Evolutionary conservation across 2,329 filamentous ascomycete species (phyloP), one percentile per base, ranked within the genome.

Genomic region (Madurella fahalii): DNA sequence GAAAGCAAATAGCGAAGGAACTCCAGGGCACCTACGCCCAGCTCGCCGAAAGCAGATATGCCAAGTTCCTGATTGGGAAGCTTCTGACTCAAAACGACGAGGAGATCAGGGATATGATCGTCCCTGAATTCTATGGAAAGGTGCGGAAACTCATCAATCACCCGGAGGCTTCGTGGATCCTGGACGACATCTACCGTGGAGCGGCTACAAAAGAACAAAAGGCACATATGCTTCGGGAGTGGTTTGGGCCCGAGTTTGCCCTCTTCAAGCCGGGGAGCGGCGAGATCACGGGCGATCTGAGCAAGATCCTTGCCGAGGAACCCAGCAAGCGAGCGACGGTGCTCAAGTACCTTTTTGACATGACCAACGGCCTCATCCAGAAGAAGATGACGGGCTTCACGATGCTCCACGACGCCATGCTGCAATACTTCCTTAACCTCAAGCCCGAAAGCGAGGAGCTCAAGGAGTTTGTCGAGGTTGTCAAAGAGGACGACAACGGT

Each of bases 311-410:
- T 39, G 81, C 84, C 57, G 78, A 83, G 49, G 82, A 86, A 48
- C 90, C 93, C 1, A 90, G 91, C 74, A 97, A 97, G 79, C 83
- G 90, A 58, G 83, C 82, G 13, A 84, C 90, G 0, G 92, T 96
- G 61, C 89, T 97, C 85, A 87, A 87, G 68, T 88, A 89, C 67
- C 77, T 97, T 52, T 81, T 86, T 61, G 87, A 90, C 62, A 82
- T 96, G 74, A 94, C 95, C 77, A 96, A 96, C 72, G 84, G 87
- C 58, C 81, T 99, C 41, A 82, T 97, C 46, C 92, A 99, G 73
- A 99, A 99, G 82, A 94, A 94, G 74, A 86, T 94, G 74, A 95
- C 90, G 1, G 93, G 90, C 9, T 97, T 99, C 73, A 97, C 93
- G 2, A 95, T 99, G 81, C 82, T 99, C 17, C 95, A 99, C 71